These are phyloP conservation scores for Colletotrichum liaoningense DNA, from an alignment of 2,329 filamentous ascomycete species.

Conservation along the genomic window DNA sequence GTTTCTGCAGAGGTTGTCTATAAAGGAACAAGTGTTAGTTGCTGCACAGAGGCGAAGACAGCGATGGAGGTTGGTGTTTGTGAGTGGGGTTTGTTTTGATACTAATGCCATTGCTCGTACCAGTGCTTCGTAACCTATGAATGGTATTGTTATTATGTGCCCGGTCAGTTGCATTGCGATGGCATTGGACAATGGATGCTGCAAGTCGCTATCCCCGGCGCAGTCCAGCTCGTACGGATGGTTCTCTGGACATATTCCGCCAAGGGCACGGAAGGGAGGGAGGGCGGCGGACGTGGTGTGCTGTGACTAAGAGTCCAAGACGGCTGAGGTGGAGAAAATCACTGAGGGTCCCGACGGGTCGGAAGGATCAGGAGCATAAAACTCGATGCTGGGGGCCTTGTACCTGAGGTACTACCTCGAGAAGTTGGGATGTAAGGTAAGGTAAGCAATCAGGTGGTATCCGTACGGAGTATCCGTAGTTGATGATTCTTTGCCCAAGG, in stretches of 20 bases:
- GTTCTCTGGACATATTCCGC: conserved; percentile 8
- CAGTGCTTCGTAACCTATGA: neutral
- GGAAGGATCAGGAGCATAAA: neutral
- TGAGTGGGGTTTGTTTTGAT: neutral
- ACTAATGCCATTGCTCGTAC: neutral
- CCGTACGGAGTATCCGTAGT: no score
- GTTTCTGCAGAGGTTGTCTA: no score
- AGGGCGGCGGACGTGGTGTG: neutral
- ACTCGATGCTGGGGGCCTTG: neutral
- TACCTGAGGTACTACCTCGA: no score
- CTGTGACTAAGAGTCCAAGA: conserved; percentile 5
- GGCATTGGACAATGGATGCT: neutral
- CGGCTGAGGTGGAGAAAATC: conserved; percentile 8
- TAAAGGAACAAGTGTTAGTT: no score
- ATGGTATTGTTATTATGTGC: neutral
- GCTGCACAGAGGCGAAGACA: neutral
- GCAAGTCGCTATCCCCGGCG: neutral
- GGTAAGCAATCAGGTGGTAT: neutral
- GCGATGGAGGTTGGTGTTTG: neutral
- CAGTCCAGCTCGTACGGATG: neutral
- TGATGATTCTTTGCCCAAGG: neutral
- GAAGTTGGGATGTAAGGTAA: no score
- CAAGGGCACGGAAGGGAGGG: neutral
- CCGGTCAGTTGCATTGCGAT: neutral
- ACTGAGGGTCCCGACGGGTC: neutral